These are phyloP conservation scores for Hamamelis virginiana DNA, from an alignment of 164 flowering plant genomes.

Conservation along the genomic window DNA sequence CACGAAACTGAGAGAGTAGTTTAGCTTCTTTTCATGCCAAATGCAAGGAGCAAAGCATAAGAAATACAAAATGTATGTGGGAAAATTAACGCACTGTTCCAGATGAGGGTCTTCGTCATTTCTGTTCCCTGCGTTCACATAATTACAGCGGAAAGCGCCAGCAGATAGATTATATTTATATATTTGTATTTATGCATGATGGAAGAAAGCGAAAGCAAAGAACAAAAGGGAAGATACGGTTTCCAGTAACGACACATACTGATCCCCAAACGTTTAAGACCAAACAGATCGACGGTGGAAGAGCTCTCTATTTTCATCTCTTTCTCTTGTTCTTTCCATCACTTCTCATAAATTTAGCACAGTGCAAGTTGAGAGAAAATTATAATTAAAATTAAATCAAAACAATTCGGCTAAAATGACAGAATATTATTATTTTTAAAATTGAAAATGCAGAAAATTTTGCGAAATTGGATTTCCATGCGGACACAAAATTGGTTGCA, in stretches of 20 bases:
- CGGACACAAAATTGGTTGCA: too few relatives aligned
- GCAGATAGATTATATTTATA: neutral
- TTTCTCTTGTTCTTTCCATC: too few relatives aligned
- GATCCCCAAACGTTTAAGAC: neutral
- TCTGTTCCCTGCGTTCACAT: neutral
- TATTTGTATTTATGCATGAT: neutral
- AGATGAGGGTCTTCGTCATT: neutral
- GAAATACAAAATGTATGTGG: neutral
- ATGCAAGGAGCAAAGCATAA: too few relatives aligned
- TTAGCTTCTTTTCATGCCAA: too few relatives aligned
- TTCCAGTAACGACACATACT: conserved; percentile 8
- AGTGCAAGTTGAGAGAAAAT: too few relatives aligned
- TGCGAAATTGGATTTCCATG: too few relatives aligned
- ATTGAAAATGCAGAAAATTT: too few relatives aligned
- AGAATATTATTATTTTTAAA: too few relatives aligned
- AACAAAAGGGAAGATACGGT: conserved; percentile 5
- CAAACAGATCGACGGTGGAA: neutral
- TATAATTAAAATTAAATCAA: too few relatives aligned
- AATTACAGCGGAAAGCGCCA: neutral
- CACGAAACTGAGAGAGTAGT: too few relatives aligned
- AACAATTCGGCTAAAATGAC: too few relatives aligned
- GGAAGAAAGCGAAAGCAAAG: conserved; percentile 6
- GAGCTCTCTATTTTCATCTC: neutral
- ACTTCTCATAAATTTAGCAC: too few relatives aligned
- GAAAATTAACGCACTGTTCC: neutral